These are phyloP conservation scores for Tubosaeta brunneosetosa DNA, from an alignment of 768 basidiomycete species.

Conservation along the genomic window DNA sequence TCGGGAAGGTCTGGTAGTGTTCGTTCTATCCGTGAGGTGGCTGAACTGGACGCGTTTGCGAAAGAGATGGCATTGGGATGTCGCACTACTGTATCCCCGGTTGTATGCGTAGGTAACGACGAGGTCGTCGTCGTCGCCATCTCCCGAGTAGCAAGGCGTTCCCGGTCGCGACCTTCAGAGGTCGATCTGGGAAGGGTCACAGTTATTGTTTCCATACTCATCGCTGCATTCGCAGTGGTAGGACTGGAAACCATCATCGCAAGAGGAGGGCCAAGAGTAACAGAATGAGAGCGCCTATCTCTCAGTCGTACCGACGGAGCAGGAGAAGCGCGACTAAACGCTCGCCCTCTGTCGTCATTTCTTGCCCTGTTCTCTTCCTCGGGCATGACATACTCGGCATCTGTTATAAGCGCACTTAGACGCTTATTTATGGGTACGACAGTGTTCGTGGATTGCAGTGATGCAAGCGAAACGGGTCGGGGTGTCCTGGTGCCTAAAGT, in stretches of 20 bases:
- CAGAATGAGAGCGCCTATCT: conserved; percentile 63
- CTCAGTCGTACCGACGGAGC: conserved; percentile 41
- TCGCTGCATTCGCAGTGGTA: conserved; percentile 23
- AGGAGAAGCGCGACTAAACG: conserved; percentile 35
- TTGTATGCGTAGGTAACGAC: conserved; percentile 16
- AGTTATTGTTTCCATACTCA: conserved; percentile 29
- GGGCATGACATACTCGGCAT: conserved; percentile 61
- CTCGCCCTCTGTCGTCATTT: conserved; percentile 14
- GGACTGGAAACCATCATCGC: conserved; percentile 26
- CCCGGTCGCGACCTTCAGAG: conserved; percentile 33
- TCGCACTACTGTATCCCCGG: conserved; percentile 26
- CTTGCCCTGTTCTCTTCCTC: conserved; percentile 49
- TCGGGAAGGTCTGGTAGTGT: conserved; percentile 29
- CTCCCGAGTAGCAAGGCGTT: conserved; percentile 39
- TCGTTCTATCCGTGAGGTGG: conserved; percentile 25
- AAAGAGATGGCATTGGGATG: conserved; percentile 17
- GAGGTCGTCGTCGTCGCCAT: conserved; percentile 42
- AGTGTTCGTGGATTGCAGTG: conserved; percentile 68
- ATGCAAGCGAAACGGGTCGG: conserved; percentile 74
- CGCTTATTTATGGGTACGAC: conserved; percentile 64
- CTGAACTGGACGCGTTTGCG: conserved; percentile 24
- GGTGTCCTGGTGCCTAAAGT: conserved; percentile 47
- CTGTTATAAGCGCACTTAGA: conserved; percentile 61
- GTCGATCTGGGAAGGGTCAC: conserved; percentile 26
- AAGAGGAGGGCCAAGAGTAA: conserved; percentile 43